These are phyloP conservation scores for Bothriochloa decipiens DNA, from an alignment of 176 grass and related monocot genomes.

Conservation along the genomic window DNA sequence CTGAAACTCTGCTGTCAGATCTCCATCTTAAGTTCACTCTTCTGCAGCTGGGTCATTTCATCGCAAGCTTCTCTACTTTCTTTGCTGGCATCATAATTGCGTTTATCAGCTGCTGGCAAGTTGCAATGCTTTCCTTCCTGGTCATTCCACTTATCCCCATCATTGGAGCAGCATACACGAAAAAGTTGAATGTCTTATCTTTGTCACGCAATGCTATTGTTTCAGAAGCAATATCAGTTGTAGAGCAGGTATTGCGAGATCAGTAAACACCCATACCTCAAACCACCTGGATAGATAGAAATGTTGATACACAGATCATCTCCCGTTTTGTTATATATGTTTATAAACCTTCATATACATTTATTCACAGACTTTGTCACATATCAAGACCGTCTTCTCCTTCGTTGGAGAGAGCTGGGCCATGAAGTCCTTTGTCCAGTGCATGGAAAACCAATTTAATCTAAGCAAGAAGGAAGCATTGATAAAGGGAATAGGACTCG, in stretches of 20 bases:
- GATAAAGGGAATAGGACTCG: conserved; percentile 68
- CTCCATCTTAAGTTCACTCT: conserved; percentile 31
- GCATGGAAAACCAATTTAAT: conserved; percentile 56
- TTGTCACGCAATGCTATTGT: conserved; percentile 40
- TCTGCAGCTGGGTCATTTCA: conserved; percentile 65
- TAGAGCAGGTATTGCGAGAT: conserved; percentile 59
- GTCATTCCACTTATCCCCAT: conserved; percentile 59
- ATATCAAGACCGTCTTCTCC: conserved; percentile 70
- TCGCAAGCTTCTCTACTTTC: conserved; percentile 69
- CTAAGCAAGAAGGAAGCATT: conserved; percentile 65
- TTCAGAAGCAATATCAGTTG: conserved; percentile 53
- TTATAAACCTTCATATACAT: not conserved
- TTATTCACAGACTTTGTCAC: conserved; percentile 53
- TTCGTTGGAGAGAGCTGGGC: conserved; percentile 60
- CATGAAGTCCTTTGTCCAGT: conserved; percentile 49
- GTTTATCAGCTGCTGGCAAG: conserved; percentile 68
- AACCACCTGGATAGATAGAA: not conserved
- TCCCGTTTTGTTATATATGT: not conserved
- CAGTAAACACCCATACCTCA: not conserved
- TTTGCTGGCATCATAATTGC: conserved; percentile 53
- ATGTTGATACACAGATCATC: not conserved
- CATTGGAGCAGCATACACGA: conserved; percentile 56
- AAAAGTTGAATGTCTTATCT: conserved; percentile 46
- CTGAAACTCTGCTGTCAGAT: conserved; percentile 1
- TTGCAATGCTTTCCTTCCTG: conserved; percentile 55